A percentile compares a stretch with the other conserved stretches of the same genome.
Evolutionary conservation across 176 grass and related monocot genomes (phyloP).

Genomic region (Rhipidocladum racemiflorum): DNA sequence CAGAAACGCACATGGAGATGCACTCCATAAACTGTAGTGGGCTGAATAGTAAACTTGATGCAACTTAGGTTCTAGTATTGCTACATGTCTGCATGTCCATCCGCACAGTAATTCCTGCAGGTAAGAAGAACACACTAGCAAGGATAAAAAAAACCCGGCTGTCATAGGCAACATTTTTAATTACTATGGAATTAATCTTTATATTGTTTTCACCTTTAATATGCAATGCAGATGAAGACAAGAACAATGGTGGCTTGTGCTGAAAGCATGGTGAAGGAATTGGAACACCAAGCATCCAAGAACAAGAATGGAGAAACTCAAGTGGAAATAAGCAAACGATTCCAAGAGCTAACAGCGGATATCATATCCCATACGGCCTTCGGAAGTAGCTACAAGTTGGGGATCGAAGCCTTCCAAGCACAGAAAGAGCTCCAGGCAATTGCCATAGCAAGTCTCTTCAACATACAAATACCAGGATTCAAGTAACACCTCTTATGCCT

Average conservation of each 20-base stretch:
- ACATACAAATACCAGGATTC: conserved; percentile 32
- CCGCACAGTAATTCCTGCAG: too few relatives aligned
- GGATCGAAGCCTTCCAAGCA: conserved; percentile 42
- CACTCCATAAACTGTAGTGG: background rate
- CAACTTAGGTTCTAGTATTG: background rate
- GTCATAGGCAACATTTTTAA: too few relatives aligned
- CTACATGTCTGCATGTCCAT: background rate
- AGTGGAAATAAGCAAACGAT: conserved; percentile 24
- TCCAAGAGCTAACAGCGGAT: conserved; percentile 42
- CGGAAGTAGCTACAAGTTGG: conserved; percentile 30
- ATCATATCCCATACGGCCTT: conserved; percentile 43
- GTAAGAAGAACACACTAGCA: too few relatives aligned
- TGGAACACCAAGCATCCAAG: conserved; percentile 1
- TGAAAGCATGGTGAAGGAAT: conserved; percentile 26
- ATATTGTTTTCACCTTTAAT: background rate
- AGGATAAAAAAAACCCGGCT: too few relatives aligned
- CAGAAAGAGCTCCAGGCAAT: conserved; percentile 26
- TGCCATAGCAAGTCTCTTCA: conserved; percentile 7
- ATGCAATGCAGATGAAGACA: conserved; percentile 39
- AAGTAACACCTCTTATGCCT: conserved; percentile 24
- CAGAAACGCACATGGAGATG: too few relatives aligned
- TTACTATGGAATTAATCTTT: background rate
- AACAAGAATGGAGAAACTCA: background rate
- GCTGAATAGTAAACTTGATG: background rate
- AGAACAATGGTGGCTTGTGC: conserved; percentile 32